Conservation (phyloP, 1,284 basidiomycete species). For the Anthracocystis walkeri region DNA sequence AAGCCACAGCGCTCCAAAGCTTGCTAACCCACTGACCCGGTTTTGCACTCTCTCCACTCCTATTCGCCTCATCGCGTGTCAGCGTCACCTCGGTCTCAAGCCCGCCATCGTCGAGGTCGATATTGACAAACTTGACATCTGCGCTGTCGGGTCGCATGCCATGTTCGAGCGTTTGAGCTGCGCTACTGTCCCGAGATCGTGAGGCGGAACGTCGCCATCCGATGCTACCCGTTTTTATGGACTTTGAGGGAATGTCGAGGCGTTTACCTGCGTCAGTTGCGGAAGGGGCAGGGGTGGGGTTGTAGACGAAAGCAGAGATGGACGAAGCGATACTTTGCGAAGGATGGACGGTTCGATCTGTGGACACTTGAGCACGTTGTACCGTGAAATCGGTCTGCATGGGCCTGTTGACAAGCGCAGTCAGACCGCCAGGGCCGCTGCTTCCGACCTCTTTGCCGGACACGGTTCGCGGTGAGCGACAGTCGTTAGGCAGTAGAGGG, state of each 20-base stretch:
- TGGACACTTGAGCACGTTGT: constrained; percentile 26
- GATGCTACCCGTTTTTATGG: constrained; percentile 26
- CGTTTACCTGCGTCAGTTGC: constrained; percentile 1
- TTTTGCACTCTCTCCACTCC: constrained; percentile 11
- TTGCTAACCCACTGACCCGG: constrained; percentile 45
- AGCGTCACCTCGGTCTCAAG: constrained; percentile 27
- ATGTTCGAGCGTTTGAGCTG: constrained; percentile 15
- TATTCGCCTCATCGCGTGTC: constrained; percentile 7
- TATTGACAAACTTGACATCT: constrained; percentile 45
- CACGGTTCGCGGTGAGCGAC: constrained; percentile 40
- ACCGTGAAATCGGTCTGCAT: constrained; percentile 20
- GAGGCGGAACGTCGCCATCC: constrained; percentile 37
- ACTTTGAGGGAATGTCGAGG: constrained; percentile 17
- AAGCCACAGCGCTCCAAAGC: constrained; percentile 40
- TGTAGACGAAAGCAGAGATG: constrained; percentile 58
- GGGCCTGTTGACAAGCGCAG: constrained; percentile 14
- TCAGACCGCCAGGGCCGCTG: constrained; percentile 15
- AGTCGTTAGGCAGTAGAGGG: constrained; percentile 41
- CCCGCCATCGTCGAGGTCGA: constrained; percentile 40
- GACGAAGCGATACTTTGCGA: constrained; percentile 55
- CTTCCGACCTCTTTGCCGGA: constrained; percentile 32
- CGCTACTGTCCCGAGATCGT: constrained; percentile 22
- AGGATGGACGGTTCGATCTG: constrained; percentile 13
- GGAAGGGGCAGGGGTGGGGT: constrained; percentile 46
- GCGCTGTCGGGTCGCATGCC: constrained; percentile 26